A percentile compares a stretch with the other conserved stretches of the same genome.
These are phyloP conservation scores for Apiospora kogelbergensis DNA, from an alignment of 2,329 filamentous ascomycete genomes.

Conservation along the genomic window DNA sequence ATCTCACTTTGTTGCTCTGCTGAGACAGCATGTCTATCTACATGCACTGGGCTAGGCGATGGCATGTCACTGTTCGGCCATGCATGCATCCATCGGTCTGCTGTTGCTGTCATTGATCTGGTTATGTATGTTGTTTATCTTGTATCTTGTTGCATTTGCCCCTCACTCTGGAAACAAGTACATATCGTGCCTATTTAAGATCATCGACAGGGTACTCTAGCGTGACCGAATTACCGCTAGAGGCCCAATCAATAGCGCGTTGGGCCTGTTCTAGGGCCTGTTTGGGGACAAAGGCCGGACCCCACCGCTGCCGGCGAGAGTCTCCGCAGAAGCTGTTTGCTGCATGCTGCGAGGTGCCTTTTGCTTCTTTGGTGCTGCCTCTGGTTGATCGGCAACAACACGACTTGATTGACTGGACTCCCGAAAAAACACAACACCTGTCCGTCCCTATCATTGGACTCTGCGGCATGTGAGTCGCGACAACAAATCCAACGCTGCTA, in stretches of 20 bases:
- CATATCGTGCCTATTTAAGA: neutral
- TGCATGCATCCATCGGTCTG: neutral
- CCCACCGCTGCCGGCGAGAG: neutral
- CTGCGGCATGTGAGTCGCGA: neutral
- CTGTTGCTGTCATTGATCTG: neutral
- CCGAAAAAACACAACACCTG: conserved; percentile 6
- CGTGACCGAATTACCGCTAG: neutral
- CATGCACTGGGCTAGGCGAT: neutral
- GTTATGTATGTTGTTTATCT: neutral
- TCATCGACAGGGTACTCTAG: neutral
- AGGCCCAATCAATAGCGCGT: neutral
- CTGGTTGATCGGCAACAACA: conserved; percentile 6
- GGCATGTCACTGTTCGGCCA: no score
- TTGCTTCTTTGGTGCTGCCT: no score
- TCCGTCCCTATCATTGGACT: conserved; percentile 6
- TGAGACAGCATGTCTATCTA: neutral
- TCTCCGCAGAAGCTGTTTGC: conserved; percentile 6
- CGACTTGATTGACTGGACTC: neutral
- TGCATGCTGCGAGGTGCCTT: neutral
- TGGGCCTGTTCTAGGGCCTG: neutral
- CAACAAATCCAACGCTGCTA: conserved; percentile 3
- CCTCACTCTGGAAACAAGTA: neutral
- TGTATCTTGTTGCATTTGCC: neutral
- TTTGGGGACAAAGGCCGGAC: neutral
- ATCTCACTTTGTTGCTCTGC: neutral